These are phyloP conservation scores for Colletotrichum aenigma DNA, from an alignment of 2,329 filamentous ascomycete species.

Conservation along the genomic window DNA sequence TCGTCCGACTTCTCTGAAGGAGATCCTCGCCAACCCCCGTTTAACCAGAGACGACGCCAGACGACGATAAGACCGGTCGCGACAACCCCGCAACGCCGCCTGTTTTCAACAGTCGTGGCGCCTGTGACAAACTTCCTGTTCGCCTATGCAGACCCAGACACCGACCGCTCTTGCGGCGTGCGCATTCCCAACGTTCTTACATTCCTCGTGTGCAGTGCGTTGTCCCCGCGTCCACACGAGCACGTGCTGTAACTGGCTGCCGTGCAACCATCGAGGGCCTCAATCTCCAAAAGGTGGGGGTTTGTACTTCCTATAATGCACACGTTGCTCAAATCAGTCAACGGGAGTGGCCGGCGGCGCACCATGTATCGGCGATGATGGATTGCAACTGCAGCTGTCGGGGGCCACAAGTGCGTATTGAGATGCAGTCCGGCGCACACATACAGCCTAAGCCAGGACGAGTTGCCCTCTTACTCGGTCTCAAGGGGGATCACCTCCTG, in stretches of 20 bases:
- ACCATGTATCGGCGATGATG: neutral
- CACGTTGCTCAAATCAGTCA: neutral
- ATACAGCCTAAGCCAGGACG: neutral
- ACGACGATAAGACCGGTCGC: neutral
- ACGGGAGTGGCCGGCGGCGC: neutral
- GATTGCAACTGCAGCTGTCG: neutral
- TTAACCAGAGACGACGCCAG: neutral
- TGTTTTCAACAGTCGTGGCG: neutral
- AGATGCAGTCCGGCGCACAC: neutral
- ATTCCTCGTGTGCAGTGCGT: neutral
- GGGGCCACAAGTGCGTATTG: neutral
- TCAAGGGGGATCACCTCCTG: neutral
- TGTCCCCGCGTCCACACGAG: neutral
- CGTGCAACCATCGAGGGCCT: slow-evolving; percentile 14
- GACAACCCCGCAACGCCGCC: neutral
- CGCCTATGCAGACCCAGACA: neutral
- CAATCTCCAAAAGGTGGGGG: neutral
- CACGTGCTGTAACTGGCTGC: slow-evolving; percentile 9
- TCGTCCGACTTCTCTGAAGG: neutral
- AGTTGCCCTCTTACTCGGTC: neutral
- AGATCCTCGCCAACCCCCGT: neutral
- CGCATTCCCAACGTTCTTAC: neutral
- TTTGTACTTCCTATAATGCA: neutral
- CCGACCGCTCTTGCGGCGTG: neutral
- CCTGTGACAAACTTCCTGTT: neutral